Base-by-base conservation (phyloP, 805 yeast species). In the Lipomyces starkeyi region DNA sequence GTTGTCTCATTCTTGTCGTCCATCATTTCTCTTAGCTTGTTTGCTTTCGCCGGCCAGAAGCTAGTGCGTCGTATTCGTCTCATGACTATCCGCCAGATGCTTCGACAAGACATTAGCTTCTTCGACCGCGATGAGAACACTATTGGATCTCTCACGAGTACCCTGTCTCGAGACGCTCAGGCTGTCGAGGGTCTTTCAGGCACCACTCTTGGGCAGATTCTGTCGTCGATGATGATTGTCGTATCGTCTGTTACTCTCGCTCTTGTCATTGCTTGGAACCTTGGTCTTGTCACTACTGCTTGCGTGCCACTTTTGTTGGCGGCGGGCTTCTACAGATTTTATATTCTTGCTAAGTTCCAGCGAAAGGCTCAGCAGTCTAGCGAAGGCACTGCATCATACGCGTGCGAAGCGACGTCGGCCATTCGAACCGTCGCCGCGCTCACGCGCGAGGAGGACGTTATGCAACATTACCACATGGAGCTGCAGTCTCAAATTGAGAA, bases 391-490 rank as follows among this genome's bases (percentile, higher is more conserved):
- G 82, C 82, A 13, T 67, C 80, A 25, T 77, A 78, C 71, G 83
- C 83, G 2, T 75, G 81, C 59, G 81, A 80, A 64, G 79, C 76
- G 59, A 77, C 80, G 3, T 66, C 77, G 17, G 78, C 83, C 13
- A 80, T 81, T 20, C 76, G 82, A 49, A 81, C 83, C 20, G 84
- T 81, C 13, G 78, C 78, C 59, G 73, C 83, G 9, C 70, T 81
- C 43, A 80, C 83, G 14, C 78, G 83, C 14, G 83, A 81, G 63
- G 76, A 73, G 35, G 80, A 78, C 22, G 83, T 81, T 9, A 69
- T 74, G 56, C 74, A 67, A 2, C 67, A 65, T 37, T 81, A 81
- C 67, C 64, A 73, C 14, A 64, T 54, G 3, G 74, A 73, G 11
- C 76, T 80, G 9, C 73, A 71, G 27, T 13, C n/a, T 13, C 81